Conservation (phyloP, 2,329 filamentous ascomycete genomes). For the Dendryphion nanum region DNA sequence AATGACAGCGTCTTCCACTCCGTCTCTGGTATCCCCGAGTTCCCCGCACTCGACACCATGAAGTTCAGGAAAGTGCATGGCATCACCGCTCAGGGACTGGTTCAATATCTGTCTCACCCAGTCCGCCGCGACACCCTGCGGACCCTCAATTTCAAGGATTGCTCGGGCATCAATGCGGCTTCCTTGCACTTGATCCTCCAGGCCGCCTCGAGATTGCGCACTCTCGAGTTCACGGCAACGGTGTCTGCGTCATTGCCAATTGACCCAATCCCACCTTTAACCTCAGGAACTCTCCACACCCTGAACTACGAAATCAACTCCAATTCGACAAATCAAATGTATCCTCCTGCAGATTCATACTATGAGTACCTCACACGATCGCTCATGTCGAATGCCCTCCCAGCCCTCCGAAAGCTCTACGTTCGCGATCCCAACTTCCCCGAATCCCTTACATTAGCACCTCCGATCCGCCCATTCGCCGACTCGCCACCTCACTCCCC, state of each 20-base stretch:
- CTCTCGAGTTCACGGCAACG: constrained; percentile 57
- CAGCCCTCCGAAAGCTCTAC: constrained; percentile 73
- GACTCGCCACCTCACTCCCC: constrained; percentile 30
- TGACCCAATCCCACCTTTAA: constrained; percentile 60
- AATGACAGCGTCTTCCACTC: constrained; percentile 74
- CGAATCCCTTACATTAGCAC: constrained; percentile 72
- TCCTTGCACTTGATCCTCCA: constrained; percentile 61
- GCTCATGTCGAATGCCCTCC: constrained; percentile 72
- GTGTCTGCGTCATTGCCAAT: constrained; percentile 58
- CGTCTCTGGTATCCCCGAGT: constrained; percentile 64
- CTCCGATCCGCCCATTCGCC: constrained; percentile 58
- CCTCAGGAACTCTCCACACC: constrained; percentile 66
- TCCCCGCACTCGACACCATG: constrained; percentile 73
- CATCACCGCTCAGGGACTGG: constrained; percentile 70
- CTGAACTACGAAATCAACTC: constrained; percentile 82
- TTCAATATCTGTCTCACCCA: constrained; percentile 62
- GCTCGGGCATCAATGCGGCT: constrained; percentile 65
- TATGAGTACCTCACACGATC: constrained; percentile 86
- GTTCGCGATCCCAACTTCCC: constrained; percentile 83
- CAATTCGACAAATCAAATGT: constrained; percentile 55
- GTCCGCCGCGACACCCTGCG: constrained; percentile 59
- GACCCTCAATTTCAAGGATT: constrained; percentile 66
- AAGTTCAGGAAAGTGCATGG: constrained; percentile 69
- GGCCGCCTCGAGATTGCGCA: constrained; percentile 57
- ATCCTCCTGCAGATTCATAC: constrained; percentile 59